phyloP scores from a whole-genome alignment of 352 stramenopile species.

The Pythium phragmitis region DNA sequence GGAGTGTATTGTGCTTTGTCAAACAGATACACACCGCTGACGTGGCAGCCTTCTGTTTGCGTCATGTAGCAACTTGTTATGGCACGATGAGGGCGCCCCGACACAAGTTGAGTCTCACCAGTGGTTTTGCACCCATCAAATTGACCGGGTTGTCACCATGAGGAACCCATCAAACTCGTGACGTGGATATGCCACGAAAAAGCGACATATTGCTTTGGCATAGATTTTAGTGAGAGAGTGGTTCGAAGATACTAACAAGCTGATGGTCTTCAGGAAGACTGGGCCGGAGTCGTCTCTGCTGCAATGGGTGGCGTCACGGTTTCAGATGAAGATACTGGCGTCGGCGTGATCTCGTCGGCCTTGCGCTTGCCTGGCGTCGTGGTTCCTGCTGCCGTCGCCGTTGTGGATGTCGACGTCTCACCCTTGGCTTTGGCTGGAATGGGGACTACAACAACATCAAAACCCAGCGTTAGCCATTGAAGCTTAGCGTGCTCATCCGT shows the following conservation, averaged over 20 bases:
- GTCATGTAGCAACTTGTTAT: background rate
- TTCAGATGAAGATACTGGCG: conserved; percentile 13
- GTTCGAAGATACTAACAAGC: background rate
- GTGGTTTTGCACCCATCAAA: background rate
- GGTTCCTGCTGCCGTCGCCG: background rate
- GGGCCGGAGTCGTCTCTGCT: background rate
- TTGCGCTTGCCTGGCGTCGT: conserved; percentile 53
- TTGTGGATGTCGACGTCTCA: conserved; percentile 1
- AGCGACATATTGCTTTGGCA: too few species aligned
- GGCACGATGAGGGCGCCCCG: background rate
- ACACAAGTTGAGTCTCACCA: background rate
- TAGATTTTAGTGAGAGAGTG: background rate
- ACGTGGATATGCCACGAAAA: too few species aligned
- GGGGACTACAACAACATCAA: conserved; percentile 11
- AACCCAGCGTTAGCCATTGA: background rate
- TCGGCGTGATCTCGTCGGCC: conserved; percentile 41
- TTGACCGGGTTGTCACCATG: background rate
- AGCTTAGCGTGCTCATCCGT: background rate
- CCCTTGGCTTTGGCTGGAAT: conserved; percentile 18
- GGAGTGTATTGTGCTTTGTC: too few species aligned
- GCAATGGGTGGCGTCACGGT: background rate
- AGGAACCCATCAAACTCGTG: background rate
- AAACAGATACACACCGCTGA: too few species aligned
- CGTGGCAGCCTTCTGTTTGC: too few species aligned
- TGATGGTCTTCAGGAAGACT: background rate